Evolutionary conservation across 352 stramenopile species (phyloP), one percentile per base, ranked within the genome.

Genomic region (Stephanocyclus meneghinianus): DNA sequence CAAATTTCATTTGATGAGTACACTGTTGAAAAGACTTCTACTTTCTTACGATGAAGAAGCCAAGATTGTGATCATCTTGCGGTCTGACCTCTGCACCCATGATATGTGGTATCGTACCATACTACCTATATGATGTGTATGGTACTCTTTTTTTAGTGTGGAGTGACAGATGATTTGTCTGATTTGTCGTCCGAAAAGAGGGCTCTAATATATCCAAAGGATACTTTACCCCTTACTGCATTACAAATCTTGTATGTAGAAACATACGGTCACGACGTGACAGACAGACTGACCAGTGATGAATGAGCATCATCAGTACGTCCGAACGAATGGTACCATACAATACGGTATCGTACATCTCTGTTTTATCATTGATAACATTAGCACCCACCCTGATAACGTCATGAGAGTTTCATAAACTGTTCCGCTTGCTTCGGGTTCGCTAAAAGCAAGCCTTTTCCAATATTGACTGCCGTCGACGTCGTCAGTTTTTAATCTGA

Each of bases 401-500:
- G n/a, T 26, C 1, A 26, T 26, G 21, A 26, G 21, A 26, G 21
- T 26, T 42, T 0, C 18, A 13, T 11, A 35, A 29, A 45, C 26
- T 15, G 1, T 6, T 51, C 15, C 26, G 11, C 13, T 30, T 65
- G 57, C 37, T 51, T 65, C 37, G 57, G 16, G 0, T 47, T 50
- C 29, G 15, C 44, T 48, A 47, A 63, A 62, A 51, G 48, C 32
- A 57, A 18, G 6, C 8, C 21, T 15, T 21, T 26, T 29, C 45
- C 10, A 63, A 62, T 35, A 65, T 61, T 66, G 15, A 62, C 47
- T 70, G 70, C 76, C 71, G 80, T 90, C 83, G 78, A 81, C 86
- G 86, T 91, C 74, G 86, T 92, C 73, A 88, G 71, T 73, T 71
- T 81, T 66, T 40, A 4, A 74, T 76, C 77, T 86, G 77, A 81